A percentile compares a stretch with the other conserved stretches of the same genome.
Conservation (phyloP, 1,139 yeast genomes). For the Casaregolazyma lundiana region DNA sequence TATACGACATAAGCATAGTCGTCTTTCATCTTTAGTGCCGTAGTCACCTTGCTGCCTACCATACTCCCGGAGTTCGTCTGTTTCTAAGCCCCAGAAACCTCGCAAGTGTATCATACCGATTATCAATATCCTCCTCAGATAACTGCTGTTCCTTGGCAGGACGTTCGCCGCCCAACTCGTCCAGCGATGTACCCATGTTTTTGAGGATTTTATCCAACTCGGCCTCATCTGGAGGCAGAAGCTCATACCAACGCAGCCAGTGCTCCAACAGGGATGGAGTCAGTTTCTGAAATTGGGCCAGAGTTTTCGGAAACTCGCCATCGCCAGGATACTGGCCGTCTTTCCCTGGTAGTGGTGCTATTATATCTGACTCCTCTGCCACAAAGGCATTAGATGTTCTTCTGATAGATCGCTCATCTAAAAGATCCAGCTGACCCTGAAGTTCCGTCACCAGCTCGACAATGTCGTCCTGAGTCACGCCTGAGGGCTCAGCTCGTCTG, state of each 20-base stretch:
- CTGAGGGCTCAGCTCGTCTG: slow-evolving; percentile 27
- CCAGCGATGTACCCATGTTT: slow-evolving; percentile 36
- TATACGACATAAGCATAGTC: not conserved
- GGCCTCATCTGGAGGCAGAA: slow-evolving; percentile 34
- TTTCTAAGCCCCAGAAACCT: slow-evolving; percentile 60
- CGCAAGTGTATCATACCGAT: slow-evolving; percentile 58
- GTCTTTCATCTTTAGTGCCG: too few relatives aligned
- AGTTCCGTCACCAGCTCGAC: slow-evolving; percentile 83
- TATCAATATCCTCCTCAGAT: slow-evolving; percentile 43
- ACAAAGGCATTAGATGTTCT: slow-evolving; percentile 32
- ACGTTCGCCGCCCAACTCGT: slow-evolving; percentile 34
- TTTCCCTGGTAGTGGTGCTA: slow-evolving; percentile 58
- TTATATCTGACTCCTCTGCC: slow-evolving; percentile 36
- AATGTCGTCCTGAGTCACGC: slow-evolving; percentile 77
- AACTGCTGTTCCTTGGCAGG: slow-evolving; percentile 20
- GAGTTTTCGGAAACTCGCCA: slow-evolving; percentile 54
- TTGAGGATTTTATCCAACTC: slow-evolving; percentile 29
- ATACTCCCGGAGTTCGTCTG: slow-evolving; percentile 49
- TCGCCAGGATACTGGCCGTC: slow-evolving; percentile 57
- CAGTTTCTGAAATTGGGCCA: slow-evolving; percentile 49
- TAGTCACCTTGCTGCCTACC: too few relatives aligned
- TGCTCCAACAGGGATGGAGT: slow-evolving; percentile 43
- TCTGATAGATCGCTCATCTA: slow-evolving; percentile 37
- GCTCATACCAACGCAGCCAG: slow-evolving; percentile 63
- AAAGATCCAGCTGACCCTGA: slow-evolving; percentile 72